phyloP scores from a whole-genome alignment of 1,284 basidiomycete genomes.

The Papiliotrema fonsecae region DNA sequence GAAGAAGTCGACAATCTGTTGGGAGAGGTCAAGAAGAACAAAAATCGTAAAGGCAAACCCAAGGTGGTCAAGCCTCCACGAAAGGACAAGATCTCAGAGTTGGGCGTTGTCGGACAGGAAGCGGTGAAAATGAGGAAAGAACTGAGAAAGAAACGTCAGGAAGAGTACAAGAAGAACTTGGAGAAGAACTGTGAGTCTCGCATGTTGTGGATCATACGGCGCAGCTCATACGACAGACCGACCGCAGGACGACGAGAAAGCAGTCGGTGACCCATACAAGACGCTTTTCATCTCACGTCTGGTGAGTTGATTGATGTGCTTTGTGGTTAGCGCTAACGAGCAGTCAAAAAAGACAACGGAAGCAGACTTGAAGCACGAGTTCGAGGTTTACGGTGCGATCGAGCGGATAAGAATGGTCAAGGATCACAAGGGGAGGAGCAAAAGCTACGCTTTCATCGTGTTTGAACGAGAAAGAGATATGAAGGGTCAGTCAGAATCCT shows the following conservation, averaged over 20 bases:
- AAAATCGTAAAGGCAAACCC: slow-evolving; percentile 16
- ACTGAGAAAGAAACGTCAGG: slow-evolving; percentile 70
- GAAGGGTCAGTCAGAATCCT: slow-evolving; percentile 66
- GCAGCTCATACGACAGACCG: slow-evolving; percentile 55
- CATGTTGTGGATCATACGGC: neutral
- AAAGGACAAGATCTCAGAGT: slow-evolving; percentile 59
- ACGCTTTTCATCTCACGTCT: slow-evolving; percentile 94
- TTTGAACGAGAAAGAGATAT: slow-evolving; percentile 98
- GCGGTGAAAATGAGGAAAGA: slow-evolving; percentile 67
- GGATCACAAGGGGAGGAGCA: slow-evolving; percentile 77
- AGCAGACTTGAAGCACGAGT: slow-evolving; percentile 84
- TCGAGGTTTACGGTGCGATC: slow-evolving; percentile 91
- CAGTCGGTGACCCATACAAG: slow-evolving; percentile 96
- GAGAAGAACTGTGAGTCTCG: slow-evolving; percentile 73
- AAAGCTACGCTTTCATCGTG: slow-evolving; percentile 95
- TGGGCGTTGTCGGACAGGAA: slow-evolving; percentile 49
- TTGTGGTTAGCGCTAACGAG: neutral
- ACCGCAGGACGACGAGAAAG: slow-evolving; percentile 84
- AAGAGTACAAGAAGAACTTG: slow-evolving; percentile 71
- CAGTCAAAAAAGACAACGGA: slow-evolving; percentile 84
- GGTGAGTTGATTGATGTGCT: slow-evolving; percentile 50
- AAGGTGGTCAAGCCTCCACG: slow-evolving; percentile 49
- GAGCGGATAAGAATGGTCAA: slow-evolving; percentile 86
- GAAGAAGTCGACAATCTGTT: slow-evolving; percentile 1
- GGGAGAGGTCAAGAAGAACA: slow-evolving; percentile 46